Evolutionary conservation across 805 yeast genomes (phyloP), one percentile per base, ranked within the genome.

Genomic region (Pichia paraexigua): DNA sequence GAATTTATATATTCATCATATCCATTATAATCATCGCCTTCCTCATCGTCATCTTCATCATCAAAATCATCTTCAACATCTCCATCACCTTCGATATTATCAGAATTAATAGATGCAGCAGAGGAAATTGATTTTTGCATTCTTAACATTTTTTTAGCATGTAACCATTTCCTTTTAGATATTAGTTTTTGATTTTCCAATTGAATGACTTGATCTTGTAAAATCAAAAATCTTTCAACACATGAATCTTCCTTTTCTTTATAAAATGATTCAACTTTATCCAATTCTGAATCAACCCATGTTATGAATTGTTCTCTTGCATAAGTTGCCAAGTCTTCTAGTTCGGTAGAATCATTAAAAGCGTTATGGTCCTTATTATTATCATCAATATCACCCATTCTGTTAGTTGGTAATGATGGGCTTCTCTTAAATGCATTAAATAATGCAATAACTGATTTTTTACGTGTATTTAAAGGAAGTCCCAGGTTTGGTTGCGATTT

Each of bases 151-250:
- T 44, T 52, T 42, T 48, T 57, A 9, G 47, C 45, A 25, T 60
- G 55, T 32, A 47, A 5, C 39, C 51, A 47, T 46, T 52, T 57
- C 13, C 49, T 53, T 46, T 63, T 57, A 12, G 69, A 62, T 43
- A 56, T 51, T 27, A 56, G 48, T 51, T 69, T 73, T 52, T 82
- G 87, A 43, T 82, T 83, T 44, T 78, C 72, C 50, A 85, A 63
- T 58, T 82, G 83, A 51, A 75, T 75, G 43, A 89, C 63, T 64
- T 88, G 96, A 57, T 79, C 86, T 61, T 85, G 86, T 22, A 88
- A 61, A 5, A 83, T 60, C 13, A 80, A 64, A 57, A 76, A 83
- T 52, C 92, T 71, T 51, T 78, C 79, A 43, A 79, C 72, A 1
- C 78, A 80, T 24, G 78, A 84, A 28, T 72, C 70, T 59, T 87